Evolutionary conservation across 371 early-diverging fungal species (phyloP), one percentile per base, ranked within the genome.

Genomic region (Thermomucor indicae-seudaticae): DNA sequence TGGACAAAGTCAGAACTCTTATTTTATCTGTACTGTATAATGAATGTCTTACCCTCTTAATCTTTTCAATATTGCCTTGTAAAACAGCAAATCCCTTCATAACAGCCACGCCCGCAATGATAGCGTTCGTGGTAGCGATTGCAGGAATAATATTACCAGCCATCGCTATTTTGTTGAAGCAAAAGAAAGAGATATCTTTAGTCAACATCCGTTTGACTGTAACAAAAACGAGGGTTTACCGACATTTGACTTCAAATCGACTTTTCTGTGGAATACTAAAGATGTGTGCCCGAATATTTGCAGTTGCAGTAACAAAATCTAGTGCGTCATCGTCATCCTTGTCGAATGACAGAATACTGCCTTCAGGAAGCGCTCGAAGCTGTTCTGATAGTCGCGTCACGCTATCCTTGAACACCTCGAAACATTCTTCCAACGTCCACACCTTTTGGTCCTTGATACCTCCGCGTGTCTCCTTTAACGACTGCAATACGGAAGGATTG

Each of bases 101-200:
- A 10, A 95, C 90, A 40, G 95, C 92, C 58, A 97, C 70, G 2
- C 99, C 99, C 19, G 99, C 95, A 55, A 99, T 86, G 30, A 99
- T 90, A 4, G 99, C 99, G 57, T 99, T 99, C 5, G 99, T 98
- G 0, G 99, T 99, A 19, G 99, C 99, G 54, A 99, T 97, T n/a
- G 99, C 99, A 1, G 99, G 99, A 43, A 99, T 99, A 50, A 99
- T 99, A 63, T 96, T 96, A 32, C 84, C 83, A 42, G 99, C 99
- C 91, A 99, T 98, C 35, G 97, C 96, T 87, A 65, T 43, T 45
- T 17, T 39, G 19, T 28, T 0, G 4, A 42, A 11, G 20, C 12
- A 23, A 38, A 19, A 25, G 37, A 35, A 24, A 28, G 17, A 24
- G 20, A 46, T 16, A 47, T 3, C 19, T 19, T 31, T 14, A 19